Evolutionary conservation across 2,329 filamentous ascomycete species (phyloP), one percentile per base, ranked within the genome.

Genomic region (Hirsutella rhossiliensis): DNA sequence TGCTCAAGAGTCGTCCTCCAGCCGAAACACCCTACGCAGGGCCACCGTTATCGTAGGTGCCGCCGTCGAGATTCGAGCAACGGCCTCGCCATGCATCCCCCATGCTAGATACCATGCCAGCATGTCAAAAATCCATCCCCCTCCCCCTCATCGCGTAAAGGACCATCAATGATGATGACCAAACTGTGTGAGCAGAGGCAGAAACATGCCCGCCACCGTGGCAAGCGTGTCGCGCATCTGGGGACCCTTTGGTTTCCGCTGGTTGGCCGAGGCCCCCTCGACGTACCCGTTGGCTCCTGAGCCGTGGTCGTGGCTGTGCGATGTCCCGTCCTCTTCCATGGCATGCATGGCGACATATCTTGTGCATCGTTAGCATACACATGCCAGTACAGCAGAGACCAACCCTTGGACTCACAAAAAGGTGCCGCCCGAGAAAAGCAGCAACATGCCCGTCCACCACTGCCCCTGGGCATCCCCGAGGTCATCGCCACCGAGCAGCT

Each of bases 311-410:
- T 80, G 71, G 42, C 66, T 62, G 28, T 73, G 65, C 2, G 65
- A 59, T 9, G 64, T 62, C 42, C 71, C 67, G 19, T 81, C 77
- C 56, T 95, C 89, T 59, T 94, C 86, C 87, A 97, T 95, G 1
- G 89, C 88, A 59, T 98, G 92, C 89, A 97, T 96, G 1, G 92
- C 92, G 38, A 98, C 92, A 57, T 97, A 95, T 54, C 87, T 94
- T 28, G 17, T 37, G 7, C 17, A 19, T 20, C n/a, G 4, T 19
- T 15, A 36, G 41, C n/a, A 12, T 19, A 19, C 5, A 19, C 11
- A n/a, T n/a, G 23, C 7, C n/a, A 34, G 15, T 11, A 7, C 17
- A 3, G 11, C 11, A 32, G 31, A 32, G 20, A 17, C 7, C 11
- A 12, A 12, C 17, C 4, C 41, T 29, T 8, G n/a, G 19, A 62